Base-by-base conservation (phyloP, 805 yeast species). In the Teunomyces gatunensis region DNA sequence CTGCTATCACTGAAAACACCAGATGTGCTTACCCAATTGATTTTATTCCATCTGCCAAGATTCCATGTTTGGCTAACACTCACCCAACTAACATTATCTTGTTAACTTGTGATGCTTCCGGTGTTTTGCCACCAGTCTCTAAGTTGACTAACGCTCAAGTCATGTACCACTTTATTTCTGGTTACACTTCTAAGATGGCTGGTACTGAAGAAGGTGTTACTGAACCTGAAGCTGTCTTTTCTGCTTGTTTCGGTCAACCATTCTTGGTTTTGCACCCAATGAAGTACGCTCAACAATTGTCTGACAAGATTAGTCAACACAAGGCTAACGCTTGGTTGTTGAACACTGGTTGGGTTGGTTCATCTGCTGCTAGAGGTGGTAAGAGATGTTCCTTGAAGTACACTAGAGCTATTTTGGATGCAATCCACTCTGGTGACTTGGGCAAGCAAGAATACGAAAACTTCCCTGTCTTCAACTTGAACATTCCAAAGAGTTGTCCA, bases 201-300 rank as follows among this genome's bases (percentile, higher is more conserved):
- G 98, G 98, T 70, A 92, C 99, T 46, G 99, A 92, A 75, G 95
- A 89, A 70, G 99, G 99, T 73, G 89, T 92, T 56, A 91, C 97
- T 53, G 97, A 92, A 76, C 98, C 99, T 53, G 90, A 88, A 72
- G 96, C 97, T 48, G 89, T 97, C 15, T 92, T 92, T 83, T 88
- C 96, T 52, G 96, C 99, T 46, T 92, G 99, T 78, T 92, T 91
- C 70, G 99, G 98, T 66, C 98, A 92, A 78, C 99, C 99, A 55
- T 92, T 92, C 87, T 79, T 92, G 74, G 97, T 92, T 30, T 78
- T 92, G 70, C 99, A 92, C 74, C 99, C 99, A 70, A 92, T 92
- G 91, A 86, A 85, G 71, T 92, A 92, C 72, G 98, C 98, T 40
- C 88, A 89, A 72, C 96, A 92, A 84, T 81, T 92, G 63, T 85